Evolutionary conservation across 2,329 filamentous ascomycete genomes (phyloP).

Genomic region (Aschersonia sp.): DNA sequence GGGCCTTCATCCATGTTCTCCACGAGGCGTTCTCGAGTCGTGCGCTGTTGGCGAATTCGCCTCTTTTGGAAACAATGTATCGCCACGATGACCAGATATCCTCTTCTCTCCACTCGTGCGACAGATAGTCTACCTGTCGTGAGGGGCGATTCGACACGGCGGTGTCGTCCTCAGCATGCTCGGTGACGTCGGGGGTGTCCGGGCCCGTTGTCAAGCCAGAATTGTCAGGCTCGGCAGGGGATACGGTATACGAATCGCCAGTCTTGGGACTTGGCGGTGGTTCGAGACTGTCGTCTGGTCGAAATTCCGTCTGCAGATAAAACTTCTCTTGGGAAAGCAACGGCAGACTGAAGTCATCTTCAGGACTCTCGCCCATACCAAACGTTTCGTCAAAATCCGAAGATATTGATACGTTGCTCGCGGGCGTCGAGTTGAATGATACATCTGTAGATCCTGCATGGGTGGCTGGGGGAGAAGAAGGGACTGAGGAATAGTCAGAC

Average conservation of each 20-base stretch:
- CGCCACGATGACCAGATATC: slow-evolving; percentile 98
- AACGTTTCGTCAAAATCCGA: slow-evolving; percentile 38
- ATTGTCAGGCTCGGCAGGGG: slow-evolving; percentile 36
- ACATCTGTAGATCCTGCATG: slow-evolving; percentile 38
- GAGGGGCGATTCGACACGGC: slow-evolving; percentile 62
- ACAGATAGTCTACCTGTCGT: slow-evolving; percentile 87
- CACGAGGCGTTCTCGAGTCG: slow-evolving; percentile 91
- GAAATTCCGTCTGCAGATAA: slow-evolving; percentile 19
- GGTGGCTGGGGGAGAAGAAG: slow-evolving; percentile 40
- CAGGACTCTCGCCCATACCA: slow-evolving; percentile 25
- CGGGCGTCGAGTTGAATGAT: slow-evolving; percentile 47
- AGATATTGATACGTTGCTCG: slow-evolving; percentile 47
- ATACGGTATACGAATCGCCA: slow-evolving; percentile 35
- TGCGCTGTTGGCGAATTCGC: slow-evolving; percentile 65
- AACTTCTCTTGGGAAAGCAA: slow-evolving; percentile 31
- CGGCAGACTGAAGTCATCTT: slow-evolving; percentile 32
- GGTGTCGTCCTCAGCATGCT: slow-evolving; percentile 65
- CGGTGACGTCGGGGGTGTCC: slow-evolving; percentile 38
- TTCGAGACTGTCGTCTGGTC: slow-evolving; percentile 27
- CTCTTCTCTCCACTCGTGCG: slow-evolving; percentile 85
- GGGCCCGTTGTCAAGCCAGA: slow-evolving; percentile 39
- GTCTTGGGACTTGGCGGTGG: slow-evolving; percentile 34
- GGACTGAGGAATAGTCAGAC: slow-evolving; percentile 35
- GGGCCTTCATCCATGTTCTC: slow-evolving; percentile 91
- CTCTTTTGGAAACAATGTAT: slow-evolving; percentile 70